Percentiles rank a stretch among this genome's conserved stretches.
Evolutionary conservation across 768 basidiomycete species (phyloP).

Genomic region (Chlorophyllum brunneum): DNA sequence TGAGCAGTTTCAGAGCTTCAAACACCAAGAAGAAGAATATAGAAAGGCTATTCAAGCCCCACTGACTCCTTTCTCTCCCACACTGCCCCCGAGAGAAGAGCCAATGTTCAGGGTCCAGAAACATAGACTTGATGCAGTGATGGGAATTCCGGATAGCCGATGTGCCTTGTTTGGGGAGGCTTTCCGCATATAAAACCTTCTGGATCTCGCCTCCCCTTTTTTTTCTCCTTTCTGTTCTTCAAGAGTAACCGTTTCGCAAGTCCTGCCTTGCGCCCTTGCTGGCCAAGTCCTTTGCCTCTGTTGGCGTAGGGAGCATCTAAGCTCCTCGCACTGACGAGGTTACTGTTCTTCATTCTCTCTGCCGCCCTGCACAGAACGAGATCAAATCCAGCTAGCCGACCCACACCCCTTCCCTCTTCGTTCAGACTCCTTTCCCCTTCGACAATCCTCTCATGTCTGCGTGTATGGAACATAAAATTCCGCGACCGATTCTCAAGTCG

Average conservation of each 20-base stretch:
- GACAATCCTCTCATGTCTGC: no score
- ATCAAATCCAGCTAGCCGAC: not conserved
- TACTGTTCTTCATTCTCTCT: not conserved
- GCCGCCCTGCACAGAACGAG: not conserved
- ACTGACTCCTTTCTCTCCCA: no score
- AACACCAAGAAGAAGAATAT: no score
- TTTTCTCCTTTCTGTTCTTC: not conserved
- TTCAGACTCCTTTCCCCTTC: not conserved
- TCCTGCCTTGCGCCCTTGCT: slow-evolving; percentile 13
- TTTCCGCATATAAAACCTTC: not conserved
- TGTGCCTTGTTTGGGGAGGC: no score
- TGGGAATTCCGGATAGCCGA: no score
- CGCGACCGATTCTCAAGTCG: slow-evolving; percentile 16
- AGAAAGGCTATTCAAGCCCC: no score
- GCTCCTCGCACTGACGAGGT: slow-evolving; percentile 9
- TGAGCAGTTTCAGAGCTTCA: no score
- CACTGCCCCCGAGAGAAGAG: no score
- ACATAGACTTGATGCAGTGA: no score
- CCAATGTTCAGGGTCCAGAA: no score
- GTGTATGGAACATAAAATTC: no score
- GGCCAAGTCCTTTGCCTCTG: slow-evolving; percentile 11
- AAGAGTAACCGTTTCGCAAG: slow-evolving; percentile 7
- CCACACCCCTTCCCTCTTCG: not conserved
- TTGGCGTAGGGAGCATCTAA: slow-evolving; percentile 11
- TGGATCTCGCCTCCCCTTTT: not conserved